These are phyloP conservation scores for Diaporthe australafricana DNA, from an alignment of 2,329 filamentous ascomycete genomes.

Conservation along the genomic window DNA sequence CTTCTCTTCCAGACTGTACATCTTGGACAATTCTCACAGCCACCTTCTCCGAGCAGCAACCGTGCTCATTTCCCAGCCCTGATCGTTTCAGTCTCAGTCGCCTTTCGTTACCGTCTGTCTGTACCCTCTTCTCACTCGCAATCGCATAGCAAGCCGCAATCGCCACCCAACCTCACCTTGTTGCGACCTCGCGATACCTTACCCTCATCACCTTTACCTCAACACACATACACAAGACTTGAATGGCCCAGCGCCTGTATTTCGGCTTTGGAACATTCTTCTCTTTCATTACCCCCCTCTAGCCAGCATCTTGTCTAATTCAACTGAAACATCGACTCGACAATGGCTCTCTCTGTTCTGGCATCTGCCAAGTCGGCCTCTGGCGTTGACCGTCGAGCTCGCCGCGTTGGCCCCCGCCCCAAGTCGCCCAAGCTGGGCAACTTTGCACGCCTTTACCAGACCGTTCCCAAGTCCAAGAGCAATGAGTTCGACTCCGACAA, in stretches of 20 bases:
- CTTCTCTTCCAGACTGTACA: background rate
- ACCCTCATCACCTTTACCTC: background rate
- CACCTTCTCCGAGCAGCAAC: background rate
- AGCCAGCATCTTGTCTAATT: conserved; percentile 26
- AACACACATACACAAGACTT: background rate
- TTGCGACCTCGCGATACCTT: conserved; percentile 17
- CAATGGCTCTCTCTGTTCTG: conserved; percentile 22
- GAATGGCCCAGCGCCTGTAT: conserved; percentile 26
- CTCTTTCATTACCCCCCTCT: background rate
- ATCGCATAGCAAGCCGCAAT: background rate
- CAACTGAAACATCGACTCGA: conserved; percentile 12
- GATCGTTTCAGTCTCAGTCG: conserved; percentile 15
- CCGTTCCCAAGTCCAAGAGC: conserved; percentile 5
- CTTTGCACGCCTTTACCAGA: conserved; percentile 30
- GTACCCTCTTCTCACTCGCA: too few species aligned
- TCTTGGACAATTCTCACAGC: background rate
- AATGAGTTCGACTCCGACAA: conserved; percentile 5
- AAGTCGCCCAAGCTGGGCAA: conserved; percentile 33
- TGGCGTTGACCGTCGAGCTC: conserved; percentile 32
- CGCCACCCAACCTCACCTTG: conserved; percentile 13
- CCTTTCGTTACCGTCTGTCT: conserved; percentile 8
- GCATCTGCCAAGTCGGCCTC: conserved; percentile 23
- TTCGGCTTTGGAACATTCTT: conserved; percentile 1
- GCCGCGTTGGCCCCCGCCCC: conserved; percentile 20
- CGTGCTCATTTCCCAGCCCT: conserved; percentile 2